phyloP scores from a whole-genome alignment of 2,329 filamentous ascomycete genomes.

The Ciborinia camelliae region DNA sequence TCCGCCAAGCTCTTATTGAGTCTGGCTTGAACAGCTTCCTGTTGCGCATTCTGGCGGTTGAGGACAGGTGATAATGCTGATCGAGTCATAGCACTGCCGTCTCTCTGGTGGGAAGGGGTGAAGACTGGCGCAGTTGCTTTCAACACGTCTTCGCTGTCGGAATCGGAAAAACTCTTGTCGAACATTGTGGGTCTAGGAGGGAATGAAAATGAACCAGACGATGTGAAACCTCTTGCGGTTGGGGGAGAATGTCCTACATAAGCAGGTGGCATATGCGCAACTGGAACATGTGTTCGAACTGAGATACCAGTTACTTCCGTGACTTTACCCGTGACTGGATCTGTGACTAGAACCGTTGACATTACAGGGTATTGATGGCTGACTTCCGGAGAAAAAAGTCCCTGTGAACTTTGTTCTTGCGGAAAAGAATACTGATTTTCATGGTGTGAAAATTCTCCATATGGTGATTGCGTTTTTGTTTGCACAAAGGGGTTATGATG shows the following conservation, averaged over 20 bases:
- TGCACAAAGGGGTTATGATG: not conserved
- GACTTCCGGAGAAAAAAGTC: not conserved
- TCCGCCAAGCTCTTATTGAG: conserved; percentile 22
- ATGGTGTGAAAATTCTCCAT: not conserved
- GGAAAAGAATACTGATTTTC: not conserved
- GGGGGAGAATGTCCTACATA: not conserved
- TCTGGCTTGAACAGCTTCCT: conserved; percentile 20
- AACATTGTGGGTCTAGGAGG: conserved; percentile 7
- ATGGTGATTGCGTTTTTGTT: not conserved
- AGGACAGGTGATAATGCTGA: conserved; percentile 21
- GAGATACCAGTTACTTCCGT: conserved; percentile 21
- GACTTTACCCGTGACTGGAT: conserved; percentile 15
- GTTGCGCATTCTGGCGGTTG: conserved; percentile 15
- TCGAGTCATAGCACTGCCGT: not conserved
- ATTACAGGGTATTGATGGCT: not conserved
- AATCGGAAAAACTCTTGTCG: not conserved
- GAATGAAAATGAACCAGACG: not conserved
- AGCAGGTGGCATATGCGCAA: conserved; percentile 17
- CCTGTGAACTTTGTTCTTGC: not conserved
- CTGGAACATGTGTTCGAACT: conserved; percentile 18
- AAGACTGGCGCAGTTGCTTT: conserved; percentile 18
- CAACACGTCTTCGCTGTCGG: conserved; percentile 7
- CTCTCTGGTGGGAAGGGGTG: conserved; percentile 12
- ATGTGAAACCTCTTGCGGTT: not conserved
- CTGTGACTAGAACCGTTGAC: conserved; percentile 19